These are phyloP conservation scores for Colletotrichum chrysophilum DNA, from an alignment of 2,329 filamentous ascomycete species.

Conservation along the genomic window DNA sequence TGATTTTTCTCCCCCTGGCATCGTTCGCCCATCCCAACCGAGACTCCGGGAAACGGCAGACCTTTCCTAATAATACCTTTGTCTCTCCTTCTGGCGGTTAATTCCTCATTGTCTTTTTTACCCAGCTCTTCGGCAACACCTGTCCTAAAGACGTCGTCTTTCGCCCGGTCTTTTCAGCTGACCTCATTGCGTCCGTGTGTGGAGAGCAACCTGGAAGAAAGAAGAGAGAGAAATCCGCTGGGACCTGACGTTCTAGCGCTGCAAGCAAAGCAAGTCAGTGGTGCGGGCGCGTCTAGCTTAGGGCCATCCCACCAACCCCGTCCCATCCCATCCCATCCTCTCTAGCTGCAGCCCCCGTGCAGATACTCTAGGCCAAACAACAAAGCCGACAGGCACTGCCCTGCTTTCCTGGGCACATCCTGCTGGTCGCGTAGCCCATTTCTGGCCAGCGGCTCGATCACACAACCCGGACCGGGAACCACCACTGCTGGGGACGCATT, in stretches of 20 bases:
- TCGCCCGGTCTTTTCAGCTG: not conserved
- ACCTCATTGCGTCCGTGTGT: not conserved
- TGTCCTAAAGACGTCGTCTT: not conserved
- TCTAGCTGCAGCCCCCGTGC: slow-evolving; percentile 15
- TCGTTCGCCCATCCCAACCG: slow-evolving; percentile 1
- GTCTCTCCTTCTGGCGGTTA: slow-evolving; percentile 17
- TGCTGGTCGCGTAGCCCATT: slow-evolving; percentile 10
- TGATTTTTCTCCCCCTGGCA: slow-evolving; percentile 19
- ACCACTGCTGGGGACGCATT: slow-evolving; percentile 16
- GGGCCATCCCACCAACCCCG: not conserved
- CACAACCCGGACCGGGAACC: not conserved
- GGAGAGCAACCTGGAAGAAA: not conserved
- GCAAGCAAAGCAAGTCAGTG: not conserved
- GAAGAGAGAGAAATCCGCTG: not conserved
- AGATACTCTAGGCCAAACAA: slow-evolving; percentile 6
- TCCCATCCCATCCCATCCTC: not conserved
- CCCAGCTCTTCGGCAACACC: not conserved
- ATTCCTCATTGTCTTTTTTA: slow-evolving; percentile 1
- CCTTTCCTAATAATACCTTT: slow-evolving; percentile 21
- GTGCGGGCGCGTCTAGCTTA: slow-evolving; percentile 11
- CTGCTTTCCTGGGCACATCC: not conserved
- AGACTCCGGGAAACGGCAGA: slow-evolving; percentile 19
- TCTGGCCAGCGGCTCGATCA: not conserved
- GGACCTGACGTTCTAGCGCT: not conserved
- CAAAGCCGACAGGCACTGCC: slow-evolving; percentile 20